Evolutionary conservation across 352 stramenopile species (phyloP).

Genomic region (Peronospora destructor): DNA sequence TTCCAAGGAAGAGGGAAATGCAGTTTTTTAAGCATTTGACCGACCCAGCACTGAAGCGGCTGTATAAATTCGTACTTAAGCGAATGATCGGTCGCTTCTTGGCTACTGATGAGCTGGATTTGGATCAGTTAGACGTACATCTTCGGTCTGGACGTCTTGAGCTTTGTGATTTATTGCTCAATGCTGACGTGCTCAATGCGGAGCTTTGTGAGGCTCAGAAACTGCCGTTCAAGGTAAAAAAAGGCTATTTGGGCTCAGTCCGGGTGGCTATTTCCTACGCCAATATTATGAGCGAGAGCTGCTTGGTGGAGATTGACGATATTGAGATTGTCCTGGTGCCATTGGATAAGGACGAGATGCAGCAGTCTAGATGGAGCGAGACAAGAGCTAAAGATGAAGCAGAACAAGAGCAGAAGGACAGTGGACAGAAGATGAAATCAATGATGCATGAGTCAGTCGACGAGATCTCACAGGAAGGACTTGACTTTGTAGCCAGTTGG

Average conservation of each 20-base stretch:
- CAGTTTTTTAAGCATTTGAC: constrained; percentile 87
- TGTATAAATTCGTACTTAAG: constrained; percentile 90
- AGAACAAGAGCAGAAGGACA: constrained; percentile 8
- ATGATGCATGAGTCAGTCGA: constrained; percentile 42
- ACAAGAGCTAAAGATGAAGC: neutral
- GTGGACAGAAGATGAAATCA: constrained; percentile 10
- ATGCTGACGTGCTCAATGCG: constrained; percentile 71
- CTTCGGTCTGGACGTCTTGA: constrained; percentile 68
- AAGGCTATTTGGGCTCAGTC: constrained; percentile 80
- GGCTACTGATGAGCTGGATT: constrained; percentile 69
- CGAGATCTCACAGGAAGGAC: constrained; percentile 81
- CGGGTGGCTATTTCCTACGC: constrained; percentile 80
- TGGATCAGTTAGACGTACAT: constrained; percentile 84
- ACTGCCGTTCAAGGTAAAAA: constrained; percentile 80
- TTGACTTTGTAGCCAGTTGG: constrained; percentile 87
- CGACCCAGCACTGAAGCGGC: constrained; percentile 82
- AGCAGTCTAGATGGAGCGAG: constrained; percentile 9
- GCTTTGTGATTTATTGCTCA: constrained; percentile 75
- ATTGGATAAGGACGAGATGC: constrained; percentile 15
- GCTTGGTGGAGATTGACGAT: constrained; percentile 81
- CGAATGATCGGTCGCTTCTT: constrained; percentile 85
- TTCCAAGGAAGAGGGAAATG: constrained; percentile 32
- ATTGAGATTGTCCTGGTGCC: constrained; percentile 85
- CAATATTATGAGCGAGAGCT: constrained; percentile 86
- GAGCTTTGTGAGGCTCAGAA: constrained; percentile 63